Evolutionary conservation across 2,329 filamentous ascomycete genomes (phyloP), one percentile per base, ranked within the genome.

Genomic region (Cadophora gregata): DNA sequence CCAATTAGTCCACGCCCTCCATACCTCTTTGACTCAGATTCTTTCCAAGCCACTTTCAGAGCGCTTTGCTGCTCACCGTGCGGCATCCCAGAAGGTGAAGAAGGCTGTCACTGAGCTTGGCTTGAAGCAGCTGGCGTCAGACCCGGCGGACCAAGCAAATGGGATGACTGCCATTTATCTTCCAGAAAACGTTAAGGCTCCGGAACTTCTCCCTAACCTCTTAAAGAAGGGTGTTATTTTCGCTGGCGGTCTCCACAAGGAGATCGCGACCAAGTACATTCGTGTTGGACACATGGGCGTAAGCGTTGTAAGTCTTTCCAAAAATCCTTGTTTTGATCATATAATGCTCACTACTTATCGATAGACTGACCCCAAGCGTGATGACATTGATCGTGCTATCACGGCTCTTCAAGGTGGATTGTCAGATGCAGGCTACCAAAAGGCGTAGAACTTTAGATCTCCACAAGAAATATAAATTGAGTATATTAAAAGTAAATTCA

Each of bases 221-320:
- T 80, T 93, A 69, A 92, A 92, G 82, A 94, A 91, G 80, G 93
- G 93, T 33, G 92, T 99, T 48, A 88, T 99, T 67, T 98, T 98
- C 78, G 96, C 96, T 27, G 96, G 93, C 67, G 96, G 96, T 68
- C 86, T 99, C 74, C 96, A 99, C 84, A 97, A 96, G 85, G 93
- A 96, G 78, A 97, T 97, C 79, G 94, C 92, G 2, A 83, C 91
- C 69, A 96, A 92, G 82, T 99, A 99, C 79, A 92, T 99, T 73
- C 89, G 96, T 31, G 96, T 99, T 76, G 96, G 96, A 51, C 96
- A 98, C 80, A 99, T 99, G 96, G 96, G 96, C 73, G 93, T 98
- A 69, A 96, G 91, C 77, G 91, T 94, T 73, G 88, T 89, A 81
- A 81, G 87, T 84, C 27, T 62, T 53, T n/a, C 31, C 42, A 48